These are phyloP conservation scores for Aspergillus heteromorphus DNA, from an alignment of 495 filamentous ascomycete species.

Conservation along the genomic window DNA sequence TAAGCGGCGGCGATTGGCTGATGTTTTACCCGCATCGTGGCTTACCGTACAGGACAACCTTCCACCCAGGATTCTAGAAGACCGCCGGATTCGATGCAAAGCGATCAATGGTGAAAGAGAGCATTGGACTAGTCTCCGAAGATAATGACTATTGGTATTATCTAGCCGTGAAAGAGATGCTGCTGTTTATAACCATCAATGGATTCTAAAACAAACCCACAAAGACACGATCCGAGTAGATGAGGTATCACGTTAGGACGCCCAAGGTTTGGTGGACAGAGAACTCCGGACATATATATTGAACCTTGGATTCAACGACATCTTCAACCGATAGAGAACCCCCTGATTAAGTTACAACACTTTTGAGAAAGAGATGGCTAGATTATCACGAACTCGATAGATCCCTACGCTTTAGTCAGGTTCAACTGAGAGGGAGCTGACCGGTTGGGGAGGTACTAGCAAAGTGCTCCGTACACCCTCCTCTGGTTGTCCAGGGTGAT, in stretches of 20 bases:
- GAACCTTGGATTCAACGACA: too few species aligned
- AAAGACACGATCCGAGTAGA: too few species aligned
- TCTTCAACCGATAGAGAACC: too few species aligned
- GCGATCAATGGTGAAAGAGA: background rate
- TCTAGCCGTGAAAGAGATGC: too few species aligned
- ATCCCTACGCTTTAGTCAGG: background rate
- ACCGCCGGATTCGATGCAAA: background rate
- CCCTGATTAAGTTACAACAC: too few species aligned
- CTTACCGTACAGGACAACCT: slow-evolving; percentile 1
- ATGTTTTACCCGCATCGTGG: background rate
- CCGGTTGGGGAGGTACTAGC: background rate
- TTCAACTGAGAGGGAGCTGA: background rate
- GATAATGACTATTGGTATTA: background rate
- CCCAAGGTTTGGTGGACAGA: too few species aligned
- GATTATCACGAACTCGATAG: too few species aligned
- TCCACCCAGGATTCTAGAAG: slow-evolving; percentile 1
- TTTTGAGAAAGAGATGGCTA: too few species aligned
- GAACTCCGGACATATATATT: too few species aligned
- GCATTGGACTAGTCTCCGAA: background rate
- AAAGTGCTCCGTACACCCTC: background rate
- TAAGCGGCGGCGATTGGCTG: background rate
- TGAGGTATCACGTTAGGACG: too few species aligned
- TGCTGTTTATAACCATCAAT: too few species aligned
- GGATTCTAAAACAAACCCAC: too few species aligned
- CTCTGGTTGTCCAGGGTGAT: background rate